These are phyloP conservation scores for Penicillium concentricum DNA, from an alignment of 2,329 filamentous ascomycete genomes.

Conservation along the genomic window DNA sequence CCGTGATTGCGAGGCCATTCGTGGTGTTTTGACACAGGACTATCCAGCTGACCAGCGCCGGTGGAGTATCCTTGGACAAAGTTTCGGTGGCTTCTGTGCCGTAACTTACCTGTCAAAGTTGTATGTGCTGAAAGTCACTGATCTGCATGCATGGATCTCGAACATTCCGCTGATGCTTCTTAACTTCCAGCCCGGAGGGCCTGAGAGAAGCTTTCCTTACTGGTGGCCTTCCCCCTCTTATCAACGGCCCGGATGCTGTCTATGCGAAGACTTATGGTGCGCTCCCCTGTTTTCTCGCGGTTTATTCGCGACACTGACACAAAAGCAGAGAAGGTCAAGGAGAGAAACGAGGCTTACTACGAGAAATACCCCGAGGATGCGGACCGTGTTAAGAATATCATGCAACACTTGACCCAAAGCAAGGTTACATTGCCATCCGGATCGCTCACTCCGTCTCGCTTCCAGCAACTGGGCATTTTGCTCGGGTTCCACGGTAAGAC, in stretches of 20 bases:
- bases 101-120: conserved; percentile 80
- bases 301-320: conserved; percentile 12
- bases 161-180: background rate
- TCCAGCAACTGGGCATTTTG: conserved; percentile 73
- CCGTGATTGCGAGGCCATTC: conserved; percentile 81
- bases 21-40: conserved; percentile 68
- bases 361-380: conserved; percentile 80
- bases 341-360: conserved; percentile 79
- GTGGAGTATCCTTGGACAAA: conserved; percentile 88
- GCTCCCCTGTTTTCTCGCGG: conserved; percentile 3
- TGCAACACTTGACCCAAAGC: conserved; percentile 62
- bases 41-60: conserved; percentile 68
- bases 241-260: conserved; percentile 68
- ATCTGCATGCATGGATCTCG: background rate
- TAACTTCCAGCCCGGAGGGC: conserved; percentile 59
- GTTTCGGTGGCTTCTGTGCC: conserved; percentile 84
- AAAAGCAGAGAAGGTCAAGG: conserved; percentile 56
- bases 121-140: conserved; percentile 33
- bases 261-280: conserved; percentile 67
- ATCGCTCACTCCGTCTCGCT: conserved; percentile 67
- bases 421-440: conserved; percentile 69
- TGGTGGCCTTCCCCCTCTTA: conserved; percentile 78
- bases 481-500: conserved; percentile 70
- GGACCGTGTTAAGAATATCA: conserved; percentile 64
- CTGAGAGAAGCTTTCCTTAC: conserved; percentile 80